phyloP scores from a whole-genome alignment of 129 eudicot species.

The Flaveria brownii region DNA sequence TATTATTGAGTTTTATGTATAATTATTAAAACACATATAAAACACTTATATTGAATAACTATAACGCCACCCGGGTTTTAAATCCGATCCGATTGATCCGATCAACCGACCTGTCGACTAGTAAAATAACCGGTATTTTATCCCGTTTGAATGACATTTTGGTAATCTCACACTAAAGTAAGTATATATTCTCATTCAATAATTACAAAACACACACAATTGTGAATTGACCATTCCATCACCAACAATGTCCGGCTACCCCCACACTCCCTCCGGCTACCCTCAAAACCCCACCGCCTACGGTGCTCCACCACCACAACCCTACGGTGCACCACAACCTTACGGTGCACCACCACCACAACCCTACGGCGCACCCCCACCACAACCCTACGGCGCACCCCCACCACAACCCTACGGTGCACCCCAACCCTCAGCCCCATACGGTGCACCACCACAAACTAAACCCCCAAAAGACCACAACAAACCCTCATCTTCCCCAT shows the following conservation, averaged over 20 bases:
- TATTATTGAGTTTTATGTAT: too few relatives aligned
- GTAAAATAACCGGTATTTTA: too few relatives aligned
- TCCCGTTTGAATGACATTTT: background rate
- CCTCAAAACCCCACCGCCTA: constrained; percentile 43
- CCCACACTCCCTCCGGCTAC: constrained; percentile 35
- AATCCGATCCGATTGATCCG: too few relatives aligned
- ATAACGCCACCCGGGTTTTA: too few relatives aligned
- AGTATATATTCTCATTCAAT: background rate
- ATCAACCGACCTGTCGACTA: too few relatives aligned
- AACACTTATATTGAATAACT: too few relatives aligned
- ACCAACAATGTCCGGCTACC: background rate
- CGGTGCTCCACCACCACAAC: constrained; percentile 46
- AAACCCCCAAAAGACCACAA: constrained; percentile 49
- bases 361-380: constrained; percentile 40
- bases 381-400: constrained; percentile 46
- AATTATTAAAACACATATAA: too few relatives aligned
- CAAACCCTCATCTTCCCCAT: constrained; percentile 40
- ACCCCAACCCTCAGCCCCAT: constrained; percentile 50
- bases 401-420: constrained; percentile 39
- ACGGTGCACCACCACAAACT: constrained; percentile 35
- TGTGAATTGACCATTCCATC: background rate
- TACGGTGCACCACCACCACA: constrained; percentile 25
- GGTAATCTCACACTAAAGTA: background rate
- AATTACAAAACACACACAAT: too few relatives aligned
- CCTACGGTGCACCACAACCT: constrained; percentile 44